phyloP scores from a whole-genome alignment of 2,329 filamentous ascomycete genomes.

The Botryotinia calthae region DNA sequence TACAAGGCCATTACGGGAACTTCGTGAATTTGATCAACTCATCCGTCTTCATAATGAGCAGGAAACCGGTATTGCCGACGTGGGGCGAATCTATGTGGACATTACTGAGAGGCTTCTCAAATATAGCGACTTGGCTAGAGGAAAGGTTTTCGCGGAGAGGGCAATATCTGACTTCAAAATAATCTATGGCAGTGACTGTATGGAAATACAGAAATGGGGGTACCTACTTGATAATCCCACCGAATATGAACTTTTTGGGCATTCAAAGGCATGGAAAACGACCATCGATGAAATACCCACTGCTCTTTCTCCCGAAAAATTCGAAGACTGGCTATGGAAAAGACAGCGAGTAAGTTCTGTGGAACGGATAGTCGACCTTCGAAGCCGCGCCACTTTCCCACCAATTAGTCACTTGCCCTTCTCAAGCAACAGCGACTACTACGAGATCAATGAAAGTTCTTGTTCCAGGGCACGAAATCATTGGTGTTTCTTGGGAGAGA shows the following conservation, averaged over 20 bases:
- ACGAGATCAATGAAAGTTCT: conserved; percentile 21
- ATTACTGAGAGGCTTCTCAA: conserved; percentile 36
- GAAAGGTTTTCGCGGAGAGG: conserved; percentile 33
- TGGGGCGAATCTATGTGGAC: conserved; percentile 33
- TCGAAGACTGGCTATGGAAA: conserved; percentile 32
- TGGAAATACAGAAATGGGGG: conserved; percentile 19
- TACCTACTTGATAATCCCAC: conserved; percentile 26
- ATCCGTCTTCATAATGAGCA: conserved; percentile 35
- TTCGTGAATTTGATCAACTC: conserved; percentile 32
- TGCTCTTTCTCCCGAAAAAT: conserved; percentile 22
- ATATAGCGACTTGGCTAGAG: conserved; percentile 39
- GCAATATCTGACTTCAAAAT: conserved; percentile 25
- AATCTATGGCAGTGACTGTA: conserved; percentile 23
- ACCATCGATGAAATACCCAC: conserved; percentile 24
- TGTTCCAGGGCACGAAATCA: conserved; percentile 23
- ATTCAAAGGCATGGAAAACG: conserved; percentile 26
- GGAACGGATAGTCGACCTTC: conserved; percentile 23
- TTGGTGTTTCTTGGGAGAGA: conserved; percentile 32
- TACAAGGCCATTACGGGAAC: conserved; percentile 19
- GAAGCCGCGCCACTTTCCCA: conserved; percentile 31
- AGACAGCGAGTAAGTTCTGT: conserved; percentile 23
- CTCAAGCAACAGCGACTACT: conserved; percentile 25
- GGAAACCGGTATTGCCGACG: conserved; percentile 28
- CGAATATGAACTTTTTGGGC: conserved; percentile 23
- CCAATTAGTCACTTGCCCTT: conserved; percentile 25